Evolutionary conservation across 148 eudicot genomes (phyloP).

Genomic region (Limonium bicolor): DNA sequence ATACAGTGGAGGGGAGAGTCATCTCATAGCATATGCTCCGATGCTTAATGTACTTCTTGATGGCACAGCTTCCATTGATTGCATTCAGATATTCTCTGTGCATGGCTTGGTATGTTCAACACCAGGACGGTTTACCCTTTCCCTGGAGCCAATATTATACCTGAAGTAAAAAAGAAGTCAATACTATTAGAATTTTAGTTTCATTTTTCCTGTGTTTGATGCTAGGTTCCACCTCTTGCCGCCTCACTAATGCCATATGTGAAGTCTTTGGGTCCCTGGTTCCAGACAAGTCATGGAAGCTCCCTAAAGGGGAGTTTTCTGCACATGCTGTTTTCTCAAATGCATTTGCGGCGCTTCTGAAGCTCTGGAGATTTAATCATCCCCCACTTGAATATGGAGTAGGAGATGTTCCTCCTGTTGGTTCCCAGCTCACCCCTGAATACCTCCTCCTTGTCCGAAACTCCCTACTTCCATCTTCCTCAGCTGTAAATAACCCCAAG

Average conservation of each 20-base stretch:
- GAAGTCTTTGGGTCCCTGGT: conserved; percentile 87
- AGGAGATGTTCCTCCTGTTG: conserved; percentile 95
- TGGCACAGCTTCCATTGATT: conserved; percentile 80
- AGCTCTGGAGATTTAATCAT: conserved; percentile 90
- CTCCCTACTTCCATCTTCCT: conserved; percentile 57
- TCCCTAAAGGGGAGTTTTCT: conserved; percentile 60
- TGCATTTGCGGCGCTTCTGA: conserved; percentile 82
- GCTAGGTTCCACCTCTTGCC: conserved; percentile 86
- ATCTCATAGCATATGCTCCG: conserved; percentile 68
- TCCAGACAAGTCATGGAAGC: conserved; percentile 57
- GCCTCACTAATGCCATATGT: conserved; percentile 87
- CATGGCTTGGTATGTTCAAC: conserved; percentile 74
- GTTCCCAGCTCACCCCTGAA: conserved; percentile 89
- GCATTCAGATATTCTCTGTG: conserved; percentile 81
- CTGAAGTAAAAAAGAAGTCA: no score
- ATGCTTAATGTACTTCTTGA: conserved; percentile 79
- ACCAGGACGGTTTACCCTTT: neutral
- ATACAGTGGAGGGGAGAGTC: conserved; percentile 41
- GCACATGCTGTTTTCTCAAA: conserved; percentile 79
- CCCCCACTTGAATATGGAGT: conserved; percentile 82
- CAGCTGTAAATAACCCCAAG: conserved; percentile 26
- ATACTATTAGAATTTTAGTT: neutral
- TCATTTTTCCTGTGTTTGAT: neutral
- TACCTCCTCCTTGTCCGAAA: conserved; percentile 68
- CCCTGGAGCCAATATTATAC: neutral